Evolutionary conservation across 164 flowering plant species (phyloP).

Genomic region (Magnolia changhungtana): DNA sequence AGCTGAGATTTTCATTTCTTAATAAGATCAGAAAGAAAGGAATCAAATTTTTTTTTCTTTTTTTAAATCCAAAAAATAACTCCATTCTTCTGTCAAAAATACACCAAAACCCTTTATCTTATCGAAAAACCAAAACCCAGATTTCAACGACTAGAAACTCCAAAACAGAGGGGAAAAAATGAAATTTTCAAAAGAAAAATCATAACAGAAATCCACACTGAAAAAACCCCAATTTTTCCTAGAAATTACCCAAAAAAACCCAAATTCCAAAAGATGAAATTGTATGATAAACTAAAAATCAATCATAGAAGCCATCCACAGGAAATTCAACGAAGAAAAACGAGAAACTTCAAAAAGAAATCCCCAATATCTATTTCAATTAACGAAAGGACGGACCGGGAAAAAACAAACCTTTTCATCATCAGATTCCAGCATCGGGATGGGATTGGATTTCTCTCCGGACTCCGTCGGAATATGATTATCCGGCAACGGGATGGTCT

Average conservation of each 20-base stretch:
- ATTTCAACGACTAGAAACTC: too few species aligned
- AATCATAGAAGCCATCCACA: not conserved
- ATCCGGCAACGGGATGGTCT: slow-evolving; percentile 39
- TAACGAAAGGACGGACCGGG: not conserved
- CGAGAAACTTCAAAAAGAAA: not conserved
- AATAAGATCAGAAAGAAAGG: too few species aligned
- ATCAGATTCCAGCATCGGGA: not conserved
- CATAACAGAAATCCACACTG: not conserved
- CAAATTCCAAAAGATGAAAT: not conserved
- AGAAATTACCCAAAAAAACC: not conserved
- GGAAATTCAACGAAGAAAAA: not conserved
- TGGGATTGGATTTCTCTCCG: slow-evolving; percentile 10
- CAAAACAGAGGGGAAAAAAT: too few species aligned
- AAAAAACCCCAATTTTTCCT: not conserved
- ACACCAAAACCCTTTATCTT: too few species aligned
- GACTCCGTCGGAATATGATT: not conserved
- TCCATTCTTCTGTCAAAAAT: too few species aligned
- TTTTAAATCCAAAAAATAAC: too few species aligned
- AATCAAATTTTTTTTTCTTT: too few species aligned
- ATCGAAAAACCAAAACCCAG: too few species aligned
- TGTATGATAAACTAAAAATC: not conserved
- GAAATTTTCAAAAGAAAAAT: too few species aligned
- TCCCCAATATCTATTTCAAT: not conserved
- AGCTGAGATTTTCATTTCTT: too few species aligned
- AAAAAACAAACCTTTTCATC: not conserved